phyloP scores from a whole-genome alignment of 2,329 filamentous ascomycete genomes.

The Sclerotinia trifoliorum region DNA sequence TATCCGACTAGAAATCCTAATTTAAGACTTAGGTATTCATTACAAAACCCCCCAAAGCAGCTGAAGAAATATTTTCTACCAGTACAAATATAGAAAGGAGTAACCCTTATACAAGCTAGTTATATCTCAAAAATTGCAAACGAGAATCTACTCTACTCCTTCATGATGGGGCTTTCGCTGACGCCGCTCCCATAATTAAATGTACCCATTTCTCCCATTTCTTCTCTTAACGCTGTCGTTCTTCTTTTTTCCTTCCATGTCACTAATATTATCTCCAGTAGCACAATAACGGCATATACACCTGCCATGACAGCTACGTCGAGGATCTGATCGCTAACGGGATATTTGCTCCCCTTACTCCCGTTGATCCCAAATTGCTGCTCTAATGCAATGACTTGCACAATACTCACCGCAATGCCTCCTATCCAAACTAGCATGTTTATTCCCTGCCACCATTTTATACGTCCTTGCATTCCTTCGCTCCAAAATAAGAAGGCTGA shows the following conservation, averaged over 20 bases:
- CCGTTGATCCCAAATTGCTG: conserved; percentile 35
- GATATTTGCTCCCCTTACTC: conserved; percentile 39
- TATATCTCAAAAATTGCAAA: neutral
- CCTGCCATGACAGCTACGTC: conserved; percentile 41
- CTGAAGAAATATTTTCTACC: neutral
- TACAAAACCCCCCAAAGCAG: conserved; percentile 6
- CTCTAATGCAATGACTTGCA: conserved; percentile 38
- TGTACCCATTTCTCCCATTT: conserved; percentile 12
- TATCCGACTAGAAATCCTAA: conserved; percentile 8
- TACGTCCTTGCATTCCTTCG: conserved; percentile 30
- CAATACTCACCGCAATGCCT: conserved; percentile 33
- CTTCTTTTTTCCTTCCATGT: conserved; percentile 30
- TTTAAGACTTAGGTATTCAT: neutral
- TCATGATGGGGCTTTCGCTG: conserved; percentile 8
- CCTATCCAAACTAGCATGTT: conserved; percentile 39
- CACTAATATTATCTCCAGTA: conserved; percentile 35
- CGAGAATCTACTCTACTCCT: neutral
- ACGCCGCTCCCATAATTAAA: conserved; percentile 2
- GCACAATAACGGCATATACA: conserved; percentile 37
- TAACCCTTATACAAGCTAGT: neutral
- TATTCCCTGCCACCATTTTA: conserved; percentile 34
- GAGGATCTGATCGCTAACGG: conserved; percentile 39
- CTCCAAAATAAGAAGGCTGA: conserved; percentile 34
- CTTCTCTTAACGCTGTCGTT: neutral
- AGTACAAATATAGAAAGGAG: neutral